Percentiles rank a stretch among this genome's conserved stretches.
Conservation (phyloP, 129 eudicot species). For the Heracleum sosnowskyi region DNA sequence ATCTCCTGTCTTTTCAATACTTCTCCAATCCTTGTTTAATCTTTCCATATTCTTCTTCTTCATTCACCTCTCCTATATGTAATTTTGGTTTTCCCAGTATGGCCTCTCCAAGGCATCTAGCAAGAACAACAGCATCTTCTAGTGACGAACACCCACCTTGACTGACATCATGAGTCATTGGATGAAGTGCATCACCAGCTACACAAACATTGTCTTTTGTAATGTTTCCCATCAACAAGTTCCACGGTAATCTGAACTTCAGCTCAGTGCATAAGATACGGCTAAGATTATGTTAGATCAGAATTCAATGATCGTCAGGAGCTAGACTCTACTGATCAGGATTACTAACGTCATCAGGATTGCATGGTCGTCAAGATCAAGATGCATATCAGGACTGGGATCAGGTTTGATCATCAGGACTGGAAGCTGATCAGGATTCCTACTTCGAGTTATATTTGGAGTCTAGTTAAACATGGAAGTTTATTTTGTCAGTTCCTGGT, state of each 20-base stretch:
- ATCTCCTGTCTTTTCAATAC: slow-evolving; percentile 53
- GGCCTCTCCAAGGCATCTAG: slow-evolving; percentile 55
- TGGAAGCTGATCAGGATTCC: too few relatives aligned
- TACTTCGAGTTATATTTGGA: too few relatives aligned
- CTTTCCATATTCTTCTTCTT: slow-evolving; percentile 31
- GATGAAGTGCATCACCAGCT: slow-evolving; percentile 81
- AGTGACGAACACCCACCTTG: slow-evolving; percentile 77
- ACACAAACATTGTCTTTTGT: slow-evolving; percentile 53
- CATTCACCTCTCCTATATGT: background rate
- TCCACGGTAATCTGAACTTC: slow-evolving; percentile 57
- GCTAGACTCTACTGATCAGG: too few relatives aligned
- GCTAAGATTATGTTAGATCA: too few relatives aligned
- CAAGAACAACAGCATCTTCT: slow-evolving; percentile 63
- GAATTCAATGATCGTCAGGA: too few relatives aligned
- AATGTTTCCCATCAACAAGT: slow-evolving; percentile 36
- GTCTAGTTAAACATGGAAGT: too few relatives aligned
- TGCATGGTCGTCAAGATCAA: too few relatives aligned
- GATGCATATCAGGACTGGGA: too few relatives aligned
- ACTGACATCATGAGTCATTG: slow-evolving; percentile 80
- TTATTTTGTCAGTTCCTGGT: too few relatives aligned
- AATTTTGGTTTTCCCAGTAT: slow-evolving; percentile 20
- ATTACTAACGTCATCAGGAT: too few relatives aligned
- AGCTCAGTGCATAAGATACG: slow-evolving; percentile 32
- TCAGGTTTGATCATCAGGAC: too few relatives aligned
- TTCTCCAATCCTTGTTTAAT: slow-evolving; percentile 46